phyloP scores from a whole-genome alignment of 129 eudicot genomes.

The Mikania micrantha region DNA sequence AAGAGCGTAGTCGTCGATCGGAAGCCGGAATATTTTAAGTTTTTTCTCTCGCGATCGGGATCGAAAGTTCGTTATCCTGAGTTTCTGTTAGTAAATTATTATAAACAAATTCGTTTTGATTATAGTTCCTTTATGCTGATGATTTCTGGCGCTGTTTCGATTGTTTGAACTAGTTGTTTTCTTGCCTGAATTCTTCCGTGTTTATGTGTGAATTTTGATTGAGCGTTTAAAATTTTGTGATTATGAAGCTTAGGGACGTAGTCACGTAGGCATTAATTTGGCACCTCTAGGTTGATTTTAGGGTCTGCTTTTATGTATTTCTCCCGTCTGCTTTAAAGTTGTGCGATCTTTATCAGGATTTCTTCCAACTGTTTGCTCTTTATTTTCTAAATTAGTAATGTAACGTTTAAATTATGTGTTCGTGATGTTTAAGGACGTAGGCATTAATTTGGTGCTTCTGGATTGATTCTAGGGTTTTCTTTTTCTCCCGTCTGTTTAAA shows the following conservation, averaged over 20 bases:
- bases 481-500: not conserved
- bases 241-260: too few relatives aligned
- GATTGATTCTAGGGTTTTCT: not conserved
- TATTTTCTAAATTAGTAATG: not conserved
- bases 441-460: not conserved
- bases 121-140: not conserved
- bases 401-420: not conserved
- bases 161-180: not conserved
- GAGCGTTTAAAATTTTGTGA: too few relatives aligned
- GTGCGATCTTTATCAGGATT: too few relatives aligned
- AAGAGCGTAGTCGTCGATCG: not conserved
- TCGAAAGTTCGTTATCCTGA: constrained; percentile 34
- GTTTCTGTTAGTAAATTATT: constrained; percentile 6
- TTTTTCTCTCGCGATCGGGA: not conserved
- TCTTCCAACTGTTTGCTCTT: too few relatives aligned
- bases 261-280: too few relatives aligned
- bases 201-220: not conserved
- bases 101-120: not conserved
- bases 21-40: constrained; percentile 12
- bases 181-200: not conserved
- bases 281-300: too few relatives aligned
- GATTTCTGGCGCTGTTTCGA: not conserved
- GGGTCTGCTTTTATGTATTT: too few relatives aligned
- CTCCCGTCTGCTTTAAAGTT: too few relatives aligned
- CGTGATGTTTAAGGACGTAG: not conserved